Percentiles rank a stretch among this genome's conserved stretches.
These are phyloP conservation scores for Sporothrix mexicana DNA, from an alignment of 2,329 filamentous ascomycete genomes.

Conservation along the genomic window DNA sequence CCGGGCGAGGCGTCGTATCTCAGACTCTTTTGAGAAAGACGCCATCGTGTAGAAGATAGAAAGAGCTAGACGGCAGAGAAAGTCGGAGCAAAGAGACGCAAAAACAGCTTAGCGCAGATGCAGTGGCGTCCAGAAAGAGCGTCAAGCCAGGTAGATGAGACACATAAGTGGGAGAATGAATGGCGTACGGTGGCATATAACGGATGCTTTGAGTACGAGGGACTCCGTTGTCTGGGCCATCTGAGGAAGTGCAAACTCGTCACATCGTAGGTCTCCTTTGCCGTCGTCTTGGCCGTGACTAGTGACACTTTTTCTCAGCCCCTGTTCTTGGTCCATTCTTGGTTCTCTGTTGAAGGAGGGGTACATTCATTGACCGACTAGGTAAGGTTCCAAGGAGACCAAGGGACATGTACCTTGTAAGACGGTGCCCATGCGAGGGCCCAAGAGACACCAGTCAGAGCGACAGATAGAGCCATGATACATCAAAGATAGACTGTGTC, in stretches of 20 bases:
- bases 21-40: not conserved
- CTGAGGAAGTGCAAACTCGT: not conserved
- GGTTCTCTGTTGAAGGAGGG: constrained; percentile 11
- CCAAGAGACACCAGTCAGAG: not conserved
- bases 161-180: not conserved
- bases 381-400: not conserved
- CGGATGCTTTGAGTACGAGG: too few species aligned
- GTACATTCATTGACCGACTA: not conserved
- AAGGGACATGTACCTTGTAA: too few species aligned
- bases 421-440: not conserved
- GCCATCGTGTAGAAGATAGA: not conserved
- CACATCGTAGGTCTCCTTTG: not conserved
- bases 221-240: not conserved
- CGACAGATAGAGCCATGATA: not conserved
- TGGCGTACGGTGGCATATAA: too few species aligned
- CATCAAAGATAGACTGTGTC: not conserved
- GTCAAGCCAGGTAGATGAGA: not conserved
- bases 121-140: not conserved
- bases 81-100: not conserved
- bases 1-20: not conserved
- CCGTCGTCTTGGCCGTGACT: not conserved
- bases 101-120: constrained; percentile 20
- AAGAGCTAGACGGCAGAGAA: not conserved
- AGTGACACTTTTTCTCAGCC: not conserved
- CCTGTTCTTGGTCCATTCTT: not conserved